Percentiles rank a stretch among this genome's conserved stretches.
phyloP scores from a whole-genome alignment of 805 yeast species.

The Starmerella apicola region DNA sequence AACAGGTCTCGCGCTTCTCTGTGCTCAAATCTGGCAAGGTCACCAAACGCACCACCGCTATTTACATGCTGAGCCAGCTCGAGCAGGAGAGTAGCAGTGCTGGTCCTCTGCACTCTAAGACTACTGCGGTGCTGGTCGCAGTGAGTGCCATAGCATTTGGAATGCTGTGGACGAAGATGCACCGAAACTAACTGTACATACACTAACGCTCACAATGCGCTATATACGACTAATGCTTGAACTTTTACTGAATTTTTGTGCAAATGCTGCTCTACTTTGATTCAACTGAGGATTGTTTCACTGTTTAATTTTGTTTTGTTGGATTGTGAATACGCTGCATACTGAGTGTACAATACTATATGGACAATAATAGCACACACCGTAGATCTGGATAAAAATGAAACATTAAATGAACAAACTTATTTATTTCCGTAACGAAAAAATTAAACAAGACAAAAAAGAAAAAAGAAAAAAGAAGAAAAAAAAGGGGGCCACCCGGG shows the following conservation, averaged over 20 bases:
- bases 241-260: too few relatives aligned
- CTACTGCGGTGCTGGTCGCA: constrained; percentile 10
- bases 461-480: neutral
- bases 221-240: too few relatives aligned
- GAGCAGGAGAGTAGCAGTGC: constrained; percentile 4
- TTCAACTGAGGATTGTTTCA: too few relatives aligned
- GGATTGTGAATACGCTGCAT: neutral
- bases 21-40: constrained; percentile 26
- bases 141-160: constrained; percentile 15
- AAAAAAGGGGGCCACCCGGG: constrained; percentile 5
- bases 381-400: neutral
- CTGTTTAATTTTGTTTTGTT: too few relatives aligned
- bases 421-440: neutral
- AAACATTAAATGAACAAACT: neutral
- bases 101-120: neutral
- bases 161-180: constrained; percentile 11
- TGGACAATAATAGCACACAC: neutral
- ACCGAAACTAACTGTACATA: too few relatives aligned
- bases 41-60: constrained; percentile 13
- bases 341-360: too few relatives aligned
- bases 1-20: constrained; percentile 24
- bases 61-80: constrained; percentile 11
- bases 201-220: too few relatives aligned
- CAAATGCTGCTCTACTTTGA: too few relatives aligned
- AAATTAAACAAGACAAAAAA: neutral